These are phyloP conservation scores for Magnusiomyces starmeri DNA, from an alignment of 1,139 yeast species.

Conservation along the genomic window DNA sequence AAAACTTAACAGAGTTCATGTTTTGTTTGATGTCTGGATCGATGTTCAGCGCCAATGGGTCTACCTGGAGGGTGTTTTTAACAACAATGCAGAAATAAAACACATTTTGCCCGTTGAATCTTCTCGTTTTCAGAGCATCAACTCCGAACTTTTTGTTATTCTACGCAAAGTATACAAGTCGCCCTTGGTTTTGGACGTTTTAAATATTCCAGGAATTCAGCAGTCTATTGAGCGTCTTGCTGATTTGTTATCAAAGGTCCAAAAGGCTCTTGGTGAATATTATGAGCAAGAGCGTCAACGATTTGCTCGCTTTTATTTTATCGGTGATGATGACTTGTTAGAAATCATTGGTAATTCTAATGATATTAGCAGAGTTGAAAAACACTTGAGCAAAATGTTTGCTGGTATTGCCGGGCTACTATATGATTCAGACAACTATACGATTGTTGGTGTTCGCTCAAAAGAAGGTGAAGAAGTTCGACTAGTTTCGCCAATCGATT, in stretches of 20 bases:
- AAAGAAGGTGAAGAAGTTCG: slow-evolving; percentile 54
- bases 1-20: slow-evolving; percentile 45
- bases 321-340: slow-evolving; percentile 85
- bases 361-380: slow-evolving; percentile 45
- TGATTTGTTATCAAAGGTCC: slow-evolving; percentile 52
- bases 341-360: slow-evolving; percentile 69
- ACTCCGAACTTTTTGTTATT: slow-evolving; percentile 51
- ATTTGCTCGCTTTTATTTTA: slow-evolving; percentile 78
- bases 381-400: slow-evolving; percentile 67
- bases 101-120: slow-evolving; percentile 64
- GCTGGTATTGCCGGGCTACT: slow-evolving; percentile 50
- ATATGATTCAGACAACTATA: slow-evolving; percentile 35
- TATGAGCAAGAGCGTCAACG: slow-evolving; percentile 70
- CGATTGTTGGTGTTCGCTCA: slow-evolving; percentile 48
- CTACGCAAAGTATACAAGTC: slow-evolving; percentile 47
- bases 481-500: slow-evolving; percentile 42
- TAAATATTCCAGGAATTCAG: slow-evolving; percentile 47
- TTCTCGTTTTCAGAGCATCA: slow-evolving; percentile 55
- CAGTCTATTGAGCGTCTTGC: slow-evolving; percentile 44
- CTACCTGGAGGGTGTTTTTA: slow-evolving; percentile 71
- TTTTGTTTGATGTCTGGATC: slow-evolving; percentile 62
- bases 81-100: slow-evolving; percentile 48
- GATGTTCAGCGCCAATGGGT: slow-evolving; percentile 90
- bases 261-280: slow-evolving; percentile 66
- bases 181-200: slow-evolving; percentile 51